Evolutionary conservation across 306 rosid species (phyloP).

Genomic region (Mimosa bimucronata): DNA sequence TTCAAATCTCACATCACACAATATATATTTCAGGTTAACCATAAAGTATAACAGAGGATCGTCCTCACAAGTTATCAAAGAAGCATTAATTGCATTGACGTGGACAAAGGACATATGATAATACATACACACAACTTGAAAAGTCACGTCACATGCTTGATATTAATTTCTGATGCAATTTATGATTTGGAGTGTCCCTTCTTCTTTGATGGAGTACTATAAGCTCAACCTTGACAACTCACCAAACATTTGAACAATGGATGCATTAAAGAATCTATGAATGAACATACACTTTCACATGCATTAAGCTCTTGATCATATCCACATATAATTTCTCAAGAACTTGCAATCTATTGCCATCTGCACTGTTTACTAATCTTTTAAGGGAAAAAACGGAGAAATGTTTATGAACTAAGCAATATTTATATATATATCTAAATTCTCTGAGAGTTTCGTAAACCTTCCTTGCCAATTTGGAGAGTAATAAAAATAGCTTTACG

Average conservation of each 20-base stretch:
- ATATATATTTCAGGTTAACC: background rate
- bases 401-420: background rate
- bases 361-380: background rate
- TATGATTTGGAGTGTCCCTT: background rate
- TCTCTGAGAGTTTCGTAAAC: background rate
- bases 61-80: background rate
- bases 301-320: background rate
- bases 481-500: conserved; percentile 39
- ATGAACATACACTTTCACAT: background rate
- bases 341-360: background rate
- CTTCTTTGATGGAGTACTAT: background rate
- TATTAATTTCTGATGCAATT: background rate
- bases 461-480: background rate
- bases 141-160: background rate
- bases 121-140: background rate
- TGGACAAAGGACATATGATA: background rate
- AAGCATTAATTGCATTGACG: background rate
- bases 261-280: background rate
- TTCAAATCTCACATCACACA: conserved; percentile 15
- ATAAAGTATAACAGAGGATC: background rate
- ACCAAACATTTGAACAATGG: background rate
- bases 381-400: background rate
- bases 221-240: background rate
- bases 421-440: background rate
- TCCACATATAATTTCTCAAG: background rate